Evolutionary conservation across 495 filamentous ascomycete genomes (phyloP).

Genomic region (Aspergillus incahuasiensis): DNA sequence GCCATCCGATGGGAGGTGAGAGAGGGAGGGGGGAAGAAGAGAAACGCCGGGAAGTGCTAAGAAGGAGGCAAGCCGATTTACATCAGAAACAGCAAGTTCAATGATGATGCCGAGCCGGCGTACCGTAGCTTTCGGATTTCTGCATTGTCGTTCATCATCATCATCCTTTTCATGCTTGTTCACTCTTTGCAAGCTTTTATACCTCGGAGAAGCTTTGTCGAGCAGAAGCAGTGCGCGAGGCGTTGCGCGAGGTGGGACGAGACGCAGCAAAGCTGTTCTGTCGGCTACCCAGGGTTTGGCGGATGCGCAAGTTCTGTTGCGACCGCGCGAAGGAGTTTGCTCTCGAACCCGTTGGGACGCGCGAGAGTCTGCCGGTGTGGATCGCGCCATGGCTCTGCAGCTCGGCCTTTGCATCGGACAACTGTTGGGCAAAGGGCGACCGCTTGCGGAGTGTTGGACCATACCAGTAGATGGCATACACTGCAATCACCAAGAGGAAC

Average conservation of each 20-base stretch:
- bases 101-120: background rate
- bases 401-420: conserved; percentile 51
- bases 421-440: conserved; percentile 68
- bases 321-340: conserved; percentile 45
- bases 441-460: conserved; percentile 64
- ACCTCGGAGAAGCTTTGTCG: conserved; percentile 30
- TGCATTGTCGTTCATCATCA: conserved; percentile 3
- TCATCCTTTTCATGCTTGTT: conserved; percentile 1
- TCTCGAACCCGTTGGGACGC: conserved; percentile 35
- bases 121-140: background rate
- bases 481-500: conserved; percentile 61
- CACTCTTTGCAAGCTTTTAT: background rate
- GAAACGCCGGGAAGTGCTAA: background rate
- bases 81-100: background rate
- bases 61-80: background rate
- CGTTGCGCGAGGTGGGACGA: conserved; percentile 30
- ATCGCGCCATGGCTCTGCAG: conserved; percentile 29
- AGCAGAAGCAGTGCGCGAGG: conserved; percentile 35
- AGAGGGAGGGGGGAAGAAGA: background rate
- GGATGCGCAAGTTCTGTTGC: conserved; percentile 46
- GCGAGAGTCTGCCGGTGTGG: conserved; percentile 28
- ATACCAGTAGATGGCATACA: conserved; percentile 75
- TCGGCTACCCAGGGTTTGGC: conserved; percentile 41
- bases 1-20: background rate
- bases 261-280: conserved; percentile 30